Conservation (phyloP, 805 yeast species). For the Candida peoriensis region DNA sequence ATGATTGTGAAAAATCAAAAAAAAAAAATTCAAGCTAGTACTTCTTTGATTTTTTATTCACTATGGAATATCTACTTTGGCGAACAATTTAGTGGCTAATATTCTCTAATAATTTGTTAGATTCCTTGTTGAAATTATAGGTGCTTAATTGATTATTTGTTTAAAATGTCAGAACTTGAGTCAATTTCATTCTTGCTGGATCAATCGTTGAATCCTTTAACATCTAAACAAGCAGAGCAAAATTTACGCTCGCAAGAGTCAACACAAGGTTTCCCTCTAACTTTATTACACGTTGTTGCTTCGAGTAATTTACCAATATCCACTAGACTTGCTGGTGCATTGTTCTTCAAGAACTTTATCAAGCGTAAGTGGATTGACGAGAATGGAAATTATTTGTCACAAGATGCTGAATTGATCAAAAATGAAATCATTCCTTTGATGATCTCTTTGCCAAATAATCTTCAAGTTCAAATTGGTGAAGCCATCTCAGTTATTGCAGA, state of each 20-base stretch:
- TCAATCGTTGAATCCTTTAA: slow-evolving; percentile 59
- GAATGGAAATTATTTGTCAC: slow-evolving; percentile 70
- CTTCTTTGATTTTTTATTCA: too few relatives aligned
- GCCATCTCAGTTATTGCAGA: slow-evolving; percentile 90
- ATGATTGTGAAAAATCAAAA: too few relatives aligned
- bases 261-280: slow-evolving; percentile 69
- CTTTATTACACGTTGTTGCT: slow-evolving; percentile 74
- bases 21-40: too few relatives aligned
- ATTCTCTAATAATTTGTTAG: too few relatives aligned
- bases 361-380: slow-evolving; percentile 87
- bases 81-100: too few relatives aligned
- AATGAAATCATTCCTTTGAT: slow-evolving; percentile 76
- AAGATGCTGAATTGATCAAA: slow-evolving; percentile 70
- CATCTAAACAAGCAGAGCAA: slow-evolving; percentile 64
- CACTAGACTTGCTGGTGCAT: slow-evolving; percentile 79
- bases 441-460: slow-evolving; percentile 72
- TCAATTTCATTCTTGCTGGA: slow-evolving; percentile 50
- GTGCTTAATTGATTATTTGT: too few relatives aligned
- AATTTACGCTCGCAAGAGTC: slow-evolving; percentile 58
- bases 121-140: too few relatives aligned
- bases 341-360: slow-evolving; percentile 84
- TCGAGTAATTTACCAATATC: slow-evolving; percentile 45
- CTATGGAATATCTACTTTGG: too few relatives aligned
- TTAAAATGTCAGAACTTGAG: slow-evolving; percentile 44
- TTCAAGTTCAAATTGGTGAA: slow-evolving; percentile 94